Evolutionary conservation across 257 asterid genomes (phyloP).

Genomic region (Solanum tarapatanum): DNA sequence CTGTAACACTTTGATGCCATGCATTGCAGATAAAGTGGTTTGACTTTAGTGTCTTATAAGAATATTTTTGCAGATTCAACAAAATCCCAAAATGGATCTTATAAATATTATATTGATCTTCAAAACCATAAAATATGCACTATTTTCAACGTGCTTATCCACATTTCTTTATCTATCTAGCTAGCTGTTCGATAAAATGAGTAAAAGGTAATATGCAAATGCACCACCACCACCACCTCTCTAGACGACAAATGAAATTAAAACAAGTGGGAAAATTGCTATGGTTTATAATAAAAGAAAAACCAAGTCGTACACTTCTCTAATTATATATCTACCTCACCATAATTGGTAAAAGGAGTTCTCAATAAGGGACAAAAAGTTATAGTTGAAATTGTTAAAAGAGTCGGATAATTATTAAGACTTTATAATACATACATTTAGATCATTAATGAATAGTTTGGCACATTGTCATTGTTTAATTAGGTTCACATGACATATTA

Average conservation of each 20-base stretch:
- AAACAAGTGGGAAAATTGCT: background rate
- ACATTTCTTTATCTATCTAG: background rate
- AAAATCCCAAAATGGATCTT: background rate
- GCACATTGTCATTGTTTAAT: background rate
- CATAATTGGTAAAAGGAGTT: background rate
- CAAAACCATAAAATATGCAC: background rate
- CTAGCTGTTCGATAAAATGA: background rate
- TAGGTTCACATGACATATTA: background rate
- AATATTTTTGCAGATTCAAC: background rate
- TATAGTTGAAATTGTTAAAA: background rate
- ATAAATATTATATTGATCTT: background rate
- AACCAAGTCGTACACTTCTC: background rate
- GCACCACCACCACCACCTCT: background rate
- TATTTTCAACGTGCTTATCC: background rate
- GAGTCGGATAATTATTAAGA: background rate
- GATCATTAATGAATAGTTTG: background rate
- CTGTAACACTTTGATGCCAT: constrained; percentile 1
- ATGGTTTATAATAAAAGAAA: background rate
- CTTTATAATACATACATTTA: background rate
- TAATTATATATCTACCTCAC: no score
- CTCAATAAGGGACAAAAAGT: background rate
- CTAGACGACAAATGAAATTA: background rate
- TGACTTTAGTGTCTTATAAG: background rate
- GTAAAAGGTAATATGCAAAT: background rate
- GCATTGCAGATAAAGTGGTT: background rate